These are phyloP conservation scores for Phytophthora macrochlamydospora DNA, from an alignment of 352 stramenopile species.

Conservation along the genomic window DNA sequence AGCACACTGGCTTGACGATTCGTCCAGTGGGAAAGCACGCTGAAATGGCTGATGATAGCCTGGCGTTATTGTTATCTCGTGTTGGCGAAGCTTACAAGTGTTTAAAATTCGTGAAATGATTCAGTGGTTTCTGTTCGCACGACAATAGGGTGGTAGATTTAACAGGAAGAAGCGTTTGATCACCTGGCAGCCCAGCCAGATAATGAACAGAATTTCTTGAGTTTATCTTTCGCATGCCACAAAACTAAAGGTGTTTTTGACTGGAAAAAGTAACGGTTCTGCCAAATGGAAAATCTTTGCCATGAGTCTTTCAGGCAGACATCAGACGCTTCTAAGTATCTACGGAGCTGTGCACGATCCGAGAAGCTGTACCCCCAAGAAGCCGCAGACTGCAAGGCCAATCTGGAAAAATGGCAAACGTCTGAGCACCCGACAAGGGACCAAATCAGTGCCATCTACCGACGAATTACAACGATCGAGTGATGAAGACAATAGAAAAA, in stretches of 20 bases:
- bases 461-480: background rate
- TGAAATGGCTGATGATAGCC: conserved; percentile 19
- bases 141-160: too few relatives aligned
- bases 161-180: too few relatives aligned
- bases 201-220: too few relatives aligned
- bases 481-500: background rate
- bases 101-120: too few relatives aligned
- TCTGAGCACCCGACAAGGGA: background rate
- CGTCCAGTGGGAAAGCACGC: conserved; percentile 19
- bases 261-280: background rate
- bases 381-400: conserved; percentile 15
- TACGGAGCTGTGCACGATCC: conserved; percentile 22
- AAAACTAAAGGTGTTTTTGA: too few relatives aligned
- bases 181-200: too few relatives aligned
- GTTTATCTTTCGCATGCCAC: too few relatives aligned
- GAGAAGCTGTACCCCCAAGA: conserved; percentile 6
- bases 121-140: too few relatives aligned
- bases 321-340: conserved; percentile 43
- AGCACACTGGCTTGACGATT: conserved; percentile 34
- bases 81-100: conserved; percentile 20
- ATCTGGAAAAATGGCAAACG: background rate
- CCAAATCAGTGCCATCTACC: conserved; percentile 6
- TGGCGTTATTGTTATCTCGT: conserved; percentile 35
- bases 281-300: conserved; percentile 7
- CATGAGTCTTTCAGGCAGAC: conserved; percentile 34